Evolutionary conservation across 768 basidiomycete genomes (phyloP).

Genomic region (Agrocybe pediades): DNA sequence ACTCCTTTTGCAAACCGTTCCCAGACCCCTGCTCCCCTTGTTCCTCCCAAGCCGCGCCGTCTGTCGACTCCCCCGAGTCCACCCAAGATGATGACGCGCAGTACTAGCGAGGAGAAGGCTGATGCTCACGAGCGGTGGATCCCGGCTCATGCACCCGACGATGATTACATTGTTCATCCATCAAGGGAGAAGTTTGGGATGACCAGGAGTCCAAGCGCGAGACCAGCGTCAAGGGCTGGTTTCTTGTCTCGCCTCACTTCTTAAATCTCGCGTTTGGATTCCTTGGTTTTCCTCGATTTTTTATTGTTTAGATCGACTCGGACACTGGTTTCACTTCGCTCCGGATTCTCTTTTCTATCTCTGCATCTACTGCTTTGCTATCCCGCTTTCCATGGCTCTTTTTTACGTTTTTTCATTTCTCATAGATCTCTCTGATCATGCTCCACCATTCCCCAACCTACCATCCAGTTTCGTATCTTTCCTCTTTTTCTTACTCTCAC

Average conservation of each 20-base stretch:
- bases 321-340: no score
- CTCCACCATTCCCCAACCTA: slow-evolving; percentile 11
- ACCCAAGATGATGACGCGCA: slow-evolving; percentile 59
- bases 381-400: not conserved
- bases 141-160: not conserved
- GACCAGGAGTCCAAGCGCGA: slow-evolving; percentile 4
- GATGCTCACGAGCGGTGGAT: slow-evolving; percentile 45
- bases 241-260: not conserved
- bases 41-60: slow-evolving; percentile 28
- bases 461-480: slow-evolving; percentile 7
- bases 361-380: slow-evolving; percentile 9
- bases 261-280: not conserved
- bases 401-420: slow-evolving; percentile 1
- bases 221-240: slow-evolving; percentile 3
- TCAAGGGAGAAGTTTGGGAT: not conserved
- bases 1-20: slow-evolving; percentile 19
- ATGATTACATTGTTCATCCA: not conserved
- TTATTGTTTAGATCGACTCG: no score
- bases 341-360: slow-evolving; percentile 17
- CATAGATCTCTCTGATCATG: slow-evolving; percentile 9
- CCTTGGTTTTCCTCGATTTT: not conserved
- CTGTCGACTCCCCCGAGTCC: slow-evolving; percentile 23
- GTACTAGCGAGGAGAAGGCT: slow-evolving; percentile 68
- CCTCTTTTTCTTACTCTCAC: slow-evolving; percentile 9
- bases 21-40: slow-evolving; percentile 20